Base-by-base conservation (phyloP, 2,329 filamentous ascomycete genomes). In the Chaetomiaceae sp. region DNA sequence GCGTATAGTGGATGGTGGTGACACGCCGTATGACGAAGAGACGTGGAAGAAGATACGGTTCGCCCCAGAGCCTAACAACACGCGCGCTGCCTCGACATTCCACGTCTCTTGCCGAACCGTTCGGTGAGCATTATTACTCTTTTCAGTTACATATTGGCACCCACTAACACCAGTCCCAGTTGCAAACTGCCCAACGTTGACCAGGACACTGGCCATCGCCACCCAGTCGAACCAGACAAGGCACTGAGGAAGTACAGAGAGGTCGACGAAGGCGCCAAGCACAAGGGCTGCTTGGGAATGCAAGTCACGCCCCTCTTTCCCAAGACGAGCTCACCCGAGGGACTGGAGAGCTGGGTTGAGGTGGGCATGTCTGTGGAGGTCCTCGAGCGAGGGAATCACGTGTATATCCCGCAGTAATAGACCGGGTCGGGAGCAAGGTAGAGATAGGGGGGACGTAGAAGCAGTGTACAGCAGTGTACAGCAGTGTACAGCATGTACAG, bases 131-230 rank as follows among this genome's bases (percentile, higher is more conserved):
- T 29, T 14, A 5, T 2, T 37, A 30, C 7, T 18, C 7, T 13
- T 6, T 18, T 18, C 16, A 9, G 5, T 9, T 9, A 27, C 25
- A 27, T 5, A 18, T n/a, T 23, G 8, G 1, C 14, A 20, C 20
- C 9, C 10, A 13, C 11, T 32, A 33, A 4, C 10, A 13, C 11
- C 20, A 33, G 9, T 29, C 23, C 21, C 8, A 78, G 76, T 50
- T 89, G 86, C 70, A 86, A 83, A 61, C 67, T 90, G 60, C 85
- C 85, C 18, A 89, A 89, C 60, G 82, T 88, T 1, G 76, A 89
- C 65, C 85, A 78, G 0, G 71, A 73, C 16, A 82, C 73, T 5
- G 86, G 79, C n/a, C 63, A 75, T 34, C 75, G 75, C 20, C 80
- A 85, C 63, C 64, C 66, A 20, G 65, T 68, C 27, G 77, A 86